These are phyloP conservation scores for Cephalotrichum gorgonifer DNA, from an alignment of 2,329 filamentous ascomycete genomes.

Conservation along the genomic window DNA sequence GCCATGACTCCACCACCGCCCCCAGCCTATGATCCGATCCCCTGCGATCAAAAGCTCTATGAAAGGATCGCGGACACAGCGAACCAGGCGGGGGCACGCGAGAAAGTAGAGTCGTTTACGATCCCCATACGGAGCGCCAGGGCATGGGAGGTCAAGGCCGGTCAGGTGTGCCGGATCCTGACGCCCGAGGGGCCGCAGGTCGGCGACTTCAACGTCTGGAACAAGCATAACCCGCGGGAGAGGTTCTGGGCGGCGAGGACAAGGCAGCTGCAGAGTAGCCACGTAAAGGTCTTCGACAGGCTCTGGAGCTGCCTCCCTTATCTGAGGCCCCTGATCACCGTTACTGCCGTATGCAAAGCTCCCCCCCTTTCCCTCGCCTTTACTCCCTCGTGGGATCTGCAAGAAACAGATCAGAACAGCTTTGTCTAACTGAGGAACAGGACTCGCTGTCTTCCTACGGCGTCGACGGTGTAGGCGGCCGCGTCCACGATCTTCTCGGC, in stretches of 20 bases:
- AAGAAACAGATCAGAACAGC: neutral
- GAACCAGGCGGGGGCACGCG: conserved; percentile 30
- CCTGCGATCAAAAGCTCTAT: conserved; percentile 38
- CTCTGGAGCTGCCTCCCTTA: conserved; percentile 73
- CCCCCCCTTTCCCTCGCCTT: conserved; percentile 26
- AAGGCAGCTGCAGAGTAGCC: conserved; percentile 66
- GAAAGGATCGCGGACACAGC: conserved; percentile 35
- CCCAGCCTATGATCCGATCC: neutral
- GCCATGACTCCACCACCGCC: neutral
- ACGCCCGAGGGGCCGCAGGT: conserved; percentile 74
- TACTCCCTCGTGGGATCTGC: too few relatives aligned
- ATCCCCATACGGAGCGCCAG: conserved; percentile 64
- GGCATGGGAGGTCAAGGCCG: conserved; percentile 61
- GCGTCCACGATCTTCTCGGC: conserved; percentile 69
- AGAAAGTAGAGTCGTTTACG: conserved; percentile 40
- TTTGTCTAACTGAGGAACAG: conserved; percentile 28
- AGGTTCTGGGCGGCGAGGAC: conserved; percentile 75
- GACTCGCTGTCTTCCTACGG: conserved; percentile 58
- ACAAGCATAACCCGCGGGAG: conserved; percentile 35
- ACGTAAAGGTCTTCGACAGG: conserved; percentile 61
- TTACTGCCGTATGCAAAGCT: conserved; percentile 33
- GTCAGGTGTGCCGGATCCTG: conserved; percentile 60
- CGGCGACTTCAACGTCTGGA: conserved; percentile 62
- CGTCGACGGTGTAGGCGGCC: conserved; percentile 50
- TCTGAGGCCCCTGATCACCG: conserved; percentile 63